Evolutionary conservation across 2,329 filamentous ascomycete species (phyloP), one percentile per base, ranked within the genome.

Genomic region (Berkeleyomyces basicola): DNA sequence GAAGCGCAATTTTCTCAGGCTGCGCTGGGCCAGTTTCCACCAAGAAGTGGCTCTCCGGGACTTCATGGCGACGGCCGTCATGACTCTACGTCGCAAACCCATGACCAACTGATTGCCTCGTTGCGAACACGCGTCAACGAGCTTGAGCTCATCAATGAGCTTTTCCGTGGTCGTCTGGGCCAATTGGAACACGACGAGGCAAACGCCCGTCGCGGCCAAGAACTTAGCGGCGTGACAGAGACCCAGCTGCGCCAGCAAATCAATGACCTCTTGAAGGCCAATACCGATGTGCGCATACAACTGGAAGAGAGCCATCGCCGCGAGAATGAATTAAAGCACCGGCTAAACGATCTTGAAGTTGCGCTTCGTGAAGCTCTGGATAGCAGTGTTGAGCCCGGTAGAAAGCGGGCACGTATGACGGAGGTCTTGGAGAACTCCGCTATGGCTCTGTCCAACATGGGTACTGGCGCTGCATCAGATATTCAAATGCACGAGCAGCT

Each of bases 81-180:
- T 63, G 88, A 91, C 64, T 78, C 82, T 3, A 61, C 51, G 10
- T 83, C 87, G 0, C 86, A 90, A 70, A 86, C 85, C 2, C 90
- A 89, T 71, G 88, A 96, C 70, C 85, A 88, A 65, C 80, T 95
- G 33, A 77, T 90, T 61, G 85, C 86, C 1, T 86, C 85, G 59
- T 79, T 97, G n/a, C 95, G 95, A 75, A 99, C 93, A 0, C 85
- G 93, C 49, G 92, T 99, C 42, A 93, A 86, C 68, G 93, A 99
- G 73, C 80, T 99, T 33, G 93, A 99, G 71, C 82, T 99, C 61
- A 96, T 99, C 77, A 96, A 91, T 69, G 87, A 88, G 70, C 77
- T 91, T 53, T 90, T 90, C 72, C 80, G 85, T 59, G 85, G 85
- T 44, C 82, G 86, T 9, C 83, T 96, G 73, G 84, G 71, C 79